Evolutionary conservation across 306 rosid genomes (phyloP), one percentile per base, ranked within the genome.

Genomic region (Gynostemma pentaphyllum): DNA sequence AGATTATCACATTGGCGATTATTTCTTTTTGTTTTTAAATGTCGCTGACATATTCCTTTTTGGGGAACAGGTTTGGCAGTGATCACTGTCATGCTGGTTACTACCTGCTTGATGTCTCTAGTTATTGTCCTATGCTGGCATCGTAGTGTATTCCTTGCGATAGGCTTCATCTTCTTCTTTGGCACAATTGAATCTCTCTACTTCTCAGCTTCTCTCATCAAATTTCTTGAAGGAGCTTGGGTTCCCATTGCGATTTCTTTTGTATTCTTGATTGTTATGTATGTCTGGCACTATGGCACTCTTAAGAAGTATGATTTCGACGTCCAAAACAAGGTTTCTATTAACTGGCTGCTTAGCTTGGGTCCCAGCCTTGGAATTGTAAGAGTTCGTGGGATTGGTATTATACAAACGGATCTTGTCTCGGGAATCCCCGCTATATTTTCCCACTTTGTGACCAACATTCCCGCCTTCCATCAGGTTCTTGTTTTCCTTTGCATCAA

Each of bases 401-500:
- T 92, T 30, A 66, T 92, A 67, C 89, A 88, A 32, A 88, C 94
- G 0, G 98, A 92, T 28, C 94, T 92, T 24, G 94, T 92, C 0
- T 79, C 95, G 3, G 98, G 98, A 41, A 92, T 92, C 64, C 98
- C 98, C 0, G 87, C 82, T 36, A 82, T 92, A 66, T 92, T 92
- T 79, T 84, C 95, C 29, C 98, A 92, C 74, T 92, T 92, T 52
- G 85, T 92, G 57, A 86, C 98, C 78, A 92, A 92, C 72, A 84
- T 92, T 44, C 95, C 96, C 18, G 98, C 98, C 67, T 92, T 88
- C 78, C 98, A 92, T 77, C 90, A 84, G 66, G 87, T 92, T 72
- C 80, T 92, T 48, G 87, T 92, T 64, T 92, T 92, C 68, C 92
- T 92, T 79, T 92, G 98, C 82, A 86, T 92, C 81, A 92, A 92